phyloP scores from a whole-genome alignment of 2,329 filamentous ascomycete species.

The Didymella glomerata region DNA sequence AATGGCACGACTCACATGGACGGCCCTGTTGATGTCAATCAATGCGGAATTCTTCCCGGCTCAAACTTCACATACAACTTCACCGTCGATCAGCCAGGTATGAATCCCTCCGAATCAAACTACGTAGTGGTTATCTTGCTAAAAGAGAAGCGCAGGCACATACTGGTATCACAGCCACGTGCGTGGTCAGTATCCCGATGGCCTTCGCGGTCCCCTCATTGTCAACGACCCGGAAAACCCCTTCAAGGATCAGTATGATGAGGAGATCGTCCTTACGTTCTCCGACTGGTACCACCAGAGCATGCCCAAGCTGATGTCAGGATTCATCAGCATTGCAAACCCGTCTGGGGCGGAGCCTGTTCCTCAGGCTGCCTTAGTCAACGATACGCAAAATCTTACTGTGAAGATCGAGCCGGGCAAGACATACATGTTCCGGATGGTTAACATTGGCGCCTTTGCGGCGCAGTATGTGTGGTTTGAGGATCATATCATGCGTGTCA shows the following conservation, averaged over 20 bases:
- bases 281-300: slow-evolving; percentile 76
- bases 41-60: slow-evolving; percentile 65
- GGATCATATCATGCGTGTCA: slow-evolving; percentile 69
- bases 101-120: no score
- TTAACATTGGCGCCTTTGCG: slow-evolving; percentile 76
- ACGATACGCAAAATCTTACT: slow-evolving; percentile 63
- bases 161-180: slow-evolving; percentile 76
- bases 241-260: slow-evolving; percentile 63
- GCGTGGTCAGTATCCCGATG: slow-evolving; percentile 70
- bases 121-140: no score
- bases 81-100: slow-evolving; percentile 56
- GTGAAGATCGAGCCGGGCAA: slow-evolving; percentile 60
- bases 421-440: slow-evolving; percentile 71
- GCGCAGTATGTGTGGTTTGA: slow-evolving; percentile 76
- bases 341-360: slow-evolving; percentile 71
- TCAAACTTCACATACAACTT: slow-evolving; percentile 69
- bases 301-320: slow-evolving; percentile 55
- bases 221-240: slow-evolving; percentile 66
- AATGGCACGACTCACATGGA: slow-evolving; percentile 80
- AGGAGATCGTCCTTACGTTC: slow-evolving; percentile 72
- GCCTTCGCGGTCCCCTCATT: slow-evolving; percentile 71
- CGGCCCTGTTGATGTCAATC: slow-evolving; percentile 72
- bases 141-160: slow-evolving; percentile 55
- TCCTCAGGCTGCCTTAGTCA: slow-evolving; percentile 71
- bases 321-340: slow-evolving; percentile 60